phyloP scores from a whole-genome alignment of 164 flowering plant species.

The Vitis amurensis region DNA sequence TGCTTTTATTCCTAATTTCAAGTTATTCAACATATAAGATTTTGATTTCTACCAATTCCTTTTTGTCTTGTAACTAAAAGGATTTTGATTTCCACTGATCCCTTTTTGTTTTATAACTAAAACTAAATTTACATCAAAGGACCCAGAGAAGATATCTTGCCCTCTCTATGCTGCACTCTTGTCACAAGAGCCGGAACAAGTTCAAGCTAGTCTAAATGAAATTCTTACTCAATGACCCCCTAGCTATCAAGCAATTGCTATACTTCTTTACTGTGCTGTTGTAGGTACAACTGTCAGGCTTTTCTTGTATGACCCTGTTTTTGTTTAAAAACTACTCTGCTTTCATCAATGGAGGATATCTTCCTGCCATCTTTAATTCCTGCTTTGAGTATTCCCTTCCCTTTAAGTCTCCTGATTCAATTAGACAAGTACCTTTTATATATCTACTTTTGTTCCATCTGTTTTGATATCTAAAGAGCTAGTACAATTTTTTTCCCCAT shows the following conservation, averaged over 20 bases:
- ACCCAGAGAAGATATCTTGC: neutral
- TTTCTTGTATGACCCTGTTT: neutral
- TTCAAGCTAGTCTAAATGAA: neutral
- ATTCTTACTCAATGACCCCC: neutral
- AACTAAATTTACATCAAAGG: neutral
- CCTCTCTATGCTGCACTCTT: neutral
- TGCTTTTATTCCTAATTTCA: neutral
- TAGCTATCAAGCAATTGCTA: neutral
- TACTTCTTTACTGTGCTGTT: neutral
- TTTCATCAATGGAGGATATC: neutral
- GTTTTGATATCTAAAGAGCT: neutral
- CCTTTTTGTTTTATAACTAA: no score
- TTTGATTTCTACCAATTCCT: neutral
- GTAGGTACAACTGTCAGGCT: neutral
- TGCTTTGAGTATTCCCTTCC: conserved; percentile 1
- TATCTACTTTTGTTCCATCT: conserved; percentile 3
- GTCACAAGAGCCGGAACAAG: neutral
- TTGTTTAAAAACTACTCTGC: neutral
- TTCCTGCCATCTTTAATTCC: conserved; percentile 1
- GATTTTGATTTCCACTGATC: no score
- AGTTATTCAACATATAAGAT: neutral
- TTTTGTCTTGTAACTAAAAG: neutral
- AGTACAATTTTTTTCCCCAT: neutral
- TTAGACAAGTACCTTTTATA: neutral
- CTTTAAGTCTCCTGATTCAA: neutral